Base-by-base conservation (phyloP, 768 basidiomycete species). In the Serendipita sp. region DNA sequence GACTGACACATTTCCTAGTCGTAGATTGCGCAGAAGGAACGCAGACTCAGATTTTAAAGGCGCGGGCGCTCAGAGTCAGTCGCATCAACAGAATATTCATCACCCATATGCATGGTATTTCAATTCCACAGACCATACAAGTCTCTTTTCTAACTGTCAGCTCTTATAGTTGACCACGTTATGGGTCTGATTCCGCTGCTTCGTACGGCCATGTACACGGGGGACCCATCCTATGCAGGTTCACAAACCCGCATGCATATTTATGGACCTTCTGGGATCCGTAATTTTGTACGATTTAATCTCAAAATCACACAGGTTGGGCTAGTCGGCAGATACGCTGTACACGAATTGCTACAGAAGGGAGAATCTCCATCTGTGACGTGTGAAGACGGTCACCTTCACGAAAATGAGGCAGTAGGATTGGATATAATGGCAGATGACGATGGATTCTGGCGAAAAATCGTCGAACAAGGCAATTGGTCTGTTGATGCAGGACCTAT, bases 1-100 rank as follows among this genome's bases (percentile, higher is more conserved):
- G 17, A 50, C 45, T 50, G 17, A 50, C 17, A 9, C n/a, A 22
- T 9, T 50, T 50, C n/a, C 9, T 67, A 88, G 87, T 90, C 84
- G 78, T 90, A 22, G 88, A 90, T 70, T 88, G 88, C 72, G 88
- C 86, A 14, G 87, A 90, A 72, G 89, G 89, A 38, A 89, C 88
- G 13, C 73, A 80, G 14, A 76, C 85, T 28, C 88, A 90, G 69
- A 83, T 90, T 65, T 67, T 44, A 56, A 60, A 60, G 45, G 28
- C 62, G 58, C 61, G 4, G 14, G 63, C 68, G 56, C 67, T 82
- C 62, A 77, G 75, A 67, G 68, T 77, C 17, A 75, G 70, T 38
- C 79, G 74, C 63, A 75, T 91, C 30, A 72, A 73, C 2, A 88
- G 85, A 68, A 78, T 93, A 45, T 90, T 92, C 70, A 76, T 92